These are phyloP conservation scores for Ceratobasidium papillatum DNA, from an alignment of 1,284 basidiomycete species.

Conservation along the genomic window DNA sequence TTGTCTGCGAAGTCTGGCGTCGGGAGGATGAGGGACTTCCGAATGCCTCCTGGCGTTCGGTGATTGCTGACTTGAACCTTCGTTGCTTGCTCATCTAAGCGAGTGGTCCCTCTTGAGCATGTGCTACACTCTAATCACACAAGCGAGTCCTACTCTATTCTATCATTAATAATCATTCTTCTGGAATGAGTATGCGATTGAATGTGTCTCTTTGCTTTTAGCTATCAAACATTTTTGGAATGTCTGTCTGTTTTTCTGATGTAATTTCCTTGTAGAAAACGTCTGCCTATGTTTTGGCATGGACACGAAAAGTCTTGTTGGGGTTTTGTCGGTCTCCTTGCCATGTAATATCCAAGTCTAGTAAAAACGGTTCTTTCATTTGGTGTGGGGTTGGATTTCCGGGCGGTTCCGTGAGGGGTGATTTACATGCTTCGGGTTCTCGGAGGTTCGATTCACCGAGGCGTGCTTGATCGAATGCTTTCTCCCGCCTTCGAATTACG, in stretches of 20 bases:
- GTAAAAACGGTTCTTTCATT: neutral
- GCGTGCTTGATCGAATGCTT: slow-evolving; percentile 15
- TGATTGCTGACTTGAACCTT: slow-evolving; percentile 55
- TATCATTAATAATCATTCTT: slow-evolving; percentile 42
- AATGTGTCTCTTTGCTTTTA: slow-evolving; percentile 5
- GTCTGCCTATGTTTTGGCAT: neutral
- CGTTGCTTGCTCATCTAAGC: slow-evolving; percentile 52
- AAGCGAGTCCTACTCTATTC: slow-evolving; percentile 31
- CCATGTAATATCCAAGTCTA: neutral
- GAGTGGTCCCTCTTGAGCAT: slow-evolving; percentile 12
- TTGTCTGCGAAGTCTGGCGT: slow-evolving; percentile 58
- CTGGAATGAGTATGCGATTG: slow-evolving; percentile 10
- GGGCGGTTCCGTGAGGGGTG: neutral
- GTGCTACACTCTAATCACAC: slow-evolving; percentile 8
- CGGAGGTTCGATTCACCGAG: slow-evolving; percentile 22
- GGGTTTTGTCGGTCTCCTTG: neutral
- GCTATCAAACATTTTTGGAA: slow-evolving; percentile 9
- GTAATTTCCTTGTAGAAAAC: slow-evolving; percentile 25
- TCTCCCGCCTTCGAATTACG: slow-evolving; percentile 1
- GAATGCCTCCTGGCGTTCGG: slow-evolving; percentile 54
- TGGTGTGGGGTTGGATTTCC: neutral
- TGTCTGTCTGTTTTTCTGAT: slow-evolving; percentile 1
- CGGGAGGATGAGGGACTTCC: slow-evolving; percentile 54
- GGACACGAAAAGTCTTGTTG: neutral
- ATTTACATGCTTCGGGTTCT: slow-evolving; percentile 4